A percentile compares a stretch with the other conserved stretches of the same genome.
These are phyloP conservation scores for Leucaena leucocephala DNA, from an alignment of 306 rosid genomes.

Conservation along the genomic window DNA sequence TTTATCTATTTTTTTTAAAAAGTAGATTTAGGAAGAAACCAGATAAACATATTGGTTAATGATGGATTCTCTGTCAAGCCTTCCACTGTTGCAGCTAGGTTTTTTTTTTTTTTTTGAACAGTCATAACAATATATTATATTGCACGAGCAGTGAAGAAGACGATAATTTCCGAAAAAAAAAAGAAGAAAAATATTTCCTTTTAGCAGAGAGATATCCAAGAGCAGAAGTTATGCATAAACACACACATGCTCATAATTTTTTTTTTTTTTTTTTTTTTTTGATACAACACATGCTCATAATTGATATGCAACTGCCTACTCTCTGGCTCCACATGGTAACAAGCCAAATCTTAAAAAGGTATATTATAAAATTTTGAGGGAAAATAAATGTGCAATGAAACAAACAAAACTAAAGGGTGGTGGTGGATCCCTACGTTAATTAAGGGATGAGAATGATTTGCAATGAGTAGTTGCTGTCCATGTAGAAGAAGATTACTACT, in stretches of 20 bases:
- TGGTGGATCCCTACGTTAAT: conserved; percentile 3
- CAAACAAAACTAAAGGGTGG: neutral
- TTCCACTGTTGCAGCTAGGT: neutral
- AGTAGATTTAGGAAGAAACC: no score
- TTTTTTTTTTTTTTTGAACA: neutral
- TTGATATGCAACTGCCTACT: no score
- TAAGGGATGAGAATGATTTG: conserved; percentile 4
- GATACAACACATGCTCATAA: neutral
- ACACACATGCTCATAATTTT: neutral
- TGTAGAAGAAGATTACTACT: conserved; percentile 9
- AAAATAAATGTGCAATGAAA: no score
- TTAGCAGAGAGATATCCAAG: neutral
- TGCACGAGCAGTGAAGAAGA: conserved; percentile 17
- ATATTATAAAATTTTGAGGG: no score
- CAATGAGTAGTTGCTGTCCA: conserved; percentile 20
- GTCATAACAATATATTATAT: neutral
- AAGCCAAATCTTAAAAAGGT: neutral
- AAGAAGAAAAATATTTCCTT: neutral
- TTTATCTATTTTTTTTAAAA: no score
- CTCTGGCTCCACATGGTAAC: neutral
- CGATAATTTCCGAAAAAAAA: neutral
- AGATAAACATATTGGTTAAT: no score
- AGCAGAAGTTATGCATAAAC: neutral
- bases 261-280: no score
- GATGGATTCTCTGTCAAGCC: conserved; percentile 16